Conservation (phyloP, 2,329 filamentous ascomycete genomes). For the Trichophaea hybrida region DNA sequence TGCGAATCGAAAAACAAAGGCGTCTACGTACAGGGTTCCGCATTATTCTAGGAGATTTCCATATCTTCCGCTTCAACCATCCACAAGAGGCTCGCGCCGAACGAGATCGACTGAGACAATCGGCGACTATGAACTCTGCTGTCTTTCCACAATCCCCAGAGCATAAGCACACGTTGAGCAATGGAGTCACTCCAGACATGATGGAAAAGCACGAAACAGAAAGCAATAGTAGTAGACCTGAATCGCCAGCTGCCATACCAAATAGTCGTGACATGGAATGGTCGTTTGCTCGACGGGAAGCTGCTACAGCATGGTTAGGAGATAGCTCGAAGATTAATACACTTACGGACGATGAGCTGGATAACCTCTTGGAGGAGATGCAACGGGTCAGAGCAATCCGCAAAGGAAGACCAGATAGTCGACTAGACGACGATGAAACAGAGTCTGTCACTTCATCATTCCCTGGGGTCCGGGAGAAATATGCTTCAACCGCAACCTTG, state of each 20-base stretch:
- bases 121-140: constrained; percentile 40
- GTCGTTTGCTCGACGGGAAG: constrained; percentile 84
- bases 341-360: constrained; percentile 84
- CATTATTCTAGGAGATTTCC: constrained; percentile 92
- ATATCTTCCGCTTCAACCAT: constrained; percentile 97
- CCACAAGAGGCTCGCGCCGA: constrained; percentile 91
- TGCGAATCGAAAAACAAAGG: constrained; percentile 72
- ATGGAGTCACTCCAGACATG: constrained; percentile 32
- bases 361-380: constrained; percentile 84
- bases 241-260: constrained; percentile 57
- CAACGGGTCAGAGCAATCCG: constrained; percentile 75
- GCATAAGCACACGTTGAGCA: constrained; percentile 44
- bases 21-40: constrained; percentile 82
- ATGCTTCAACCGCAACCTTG: constrained; percentile 82
- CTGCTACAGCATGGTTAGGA: constrained; percentile 78
- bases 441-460: constrained; percentile 74
- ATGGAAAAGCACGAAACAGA: constrained; percentile 50
- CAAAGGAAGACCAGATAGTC: constrained; percentile 48
- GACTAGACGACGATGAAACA: constrained; percentile 62
- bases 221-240: constrained; percentile 52
- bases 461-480: constrained; percentile 69
- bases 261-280: constrained; percentile 76
- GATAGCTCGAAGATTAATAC: constrained; percentile 82
- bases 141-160: constrained; percentile 48
- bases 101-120: constrained; percentile 62